phyloP scores from a whole-genome alignment of 768 basidiomycete genomes.

The Mycena olivaceomarginata region DNA sequence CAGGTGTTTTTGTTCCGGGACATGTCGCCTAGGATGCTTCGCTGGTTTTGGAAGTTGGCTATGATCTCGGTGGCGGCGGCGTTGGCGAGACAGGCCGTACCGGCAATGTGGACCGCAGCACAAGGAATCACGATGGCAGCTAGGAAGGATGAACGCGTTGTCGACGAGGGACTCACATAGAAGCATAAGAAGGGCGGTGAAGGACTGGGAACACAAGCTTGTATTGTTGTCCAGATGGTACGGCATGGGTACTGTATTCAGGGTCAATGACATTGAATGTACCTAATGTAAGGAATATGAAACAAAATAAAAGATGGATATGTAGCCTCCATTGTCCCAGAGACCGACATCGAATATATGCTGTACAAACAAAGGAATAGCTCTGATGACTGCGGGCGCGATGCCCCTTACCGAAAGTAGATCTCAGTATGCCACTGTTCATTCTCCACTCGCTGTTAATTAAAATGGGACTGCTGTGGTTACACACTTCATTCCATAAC shows the following conservation, averaged over 20 bases:
- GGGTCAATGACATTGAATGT: neutral
- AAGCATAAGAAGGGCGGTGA: neutral
- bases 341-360: neutral
- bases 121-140: neutral
- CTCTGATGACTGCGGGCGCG: neutral
- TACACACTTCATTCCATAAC: conserved; percentile 13
- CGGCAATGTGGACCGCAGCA: neutral
- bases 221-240: neutral
- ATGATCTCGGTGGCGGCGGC: too few species aligned
- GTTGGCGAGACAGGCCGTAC: too few species aligned
- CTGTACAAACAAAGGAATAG: neutral
- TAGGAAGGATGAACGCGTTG: conserved; percentile 1
- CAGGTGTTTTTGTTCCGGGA: too few species aligned
- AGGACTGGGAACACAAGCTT: conserved; percentile 15
- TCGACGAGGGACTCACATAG: too few species aligned
- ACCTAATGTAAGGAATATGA: neutral
- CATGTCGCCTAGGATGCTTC: too few species aligned
- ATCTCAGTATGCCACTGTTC: conserved; percentile 24
- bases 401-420: conserved; percentile 9
- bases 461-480: neutral
- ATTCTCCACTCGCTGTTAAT: conserved; percentile 14
- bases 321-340: conserved; percentile 5
- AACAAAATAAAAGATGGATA: neutral
- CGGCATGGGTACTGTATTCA: conserved; percentile 5
- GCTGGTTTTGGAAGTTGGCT: too few species aligned